A percentile compares a stretch with the other conserved stretches of the same genome.
Evolutionary conservation across 1,284 basidiomycete genomes (phyloP).

Genomic region (Mycosarcoma mackinlayi): DNA sequence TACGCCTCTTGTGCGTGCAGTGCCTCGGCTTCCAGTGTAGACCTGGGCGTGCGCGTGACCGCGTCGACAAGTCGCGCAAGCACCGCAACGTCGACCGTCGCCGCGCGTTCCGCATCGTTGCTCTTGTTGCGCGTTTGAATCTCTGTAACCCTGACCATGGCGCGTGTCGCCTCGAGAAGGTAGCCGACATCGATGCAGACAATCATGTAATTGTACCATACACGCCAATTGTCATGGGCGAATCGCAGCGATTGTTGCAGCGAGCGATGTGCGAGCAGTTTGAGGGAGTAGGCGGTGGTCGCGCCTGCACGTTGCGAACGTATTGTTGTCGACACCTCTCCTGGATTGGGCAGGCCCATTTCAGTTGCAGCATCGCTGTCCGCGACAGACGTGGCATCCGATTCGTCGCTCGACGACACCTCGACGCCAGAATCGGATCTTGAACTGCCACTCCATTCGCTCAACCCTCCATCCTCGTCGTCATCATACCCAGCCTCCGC

Average conservation of each 20-base stretch:
- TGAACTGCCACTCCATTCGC: constrained; percentile 50
- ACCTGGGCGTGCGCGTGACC: constrained; percentile 73
- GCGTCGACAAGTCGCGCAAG: constrained; percentile 87
- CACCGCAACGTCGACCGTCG: constrained; percentile 83
- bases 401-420: constrained; percentile 39
- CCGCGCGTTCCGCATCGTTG: constrained; percentile 71
- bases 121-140: constrained; percentile 71
- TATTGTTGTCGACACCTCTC: not conserved
- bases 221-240: constrained; percentile 91
- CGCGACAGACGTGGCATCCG: constrained; percentile 14
- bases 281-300: constrained; percentile 73
- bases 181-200: constrained; percentile 93
- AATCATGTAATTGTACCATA: constrained; percentile 98
- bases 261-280: constrained; percentile 90
- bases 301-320: constrained; percentile 4
- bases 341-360: constrained; percentile 27
- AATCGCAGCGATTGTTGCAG: constrained; percentile 87
- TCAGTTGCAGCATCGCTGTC: constrained; percentile 44
- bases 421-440: constrained; percentile 47
- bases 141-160: constrained; percentile 84
- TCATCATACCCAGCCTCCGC: not conserved
- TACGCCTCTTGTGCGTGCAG: constrained; percentile 40
- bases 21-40: constrained; percentile 20
- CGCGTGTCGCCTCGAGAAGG: constrained; percentile 85
- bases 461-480: constrained; percentile 22